Base-by-base conservation (phyloP, 1,139 yeast genomes). In the Lizanozyma gosingica region DNA sequence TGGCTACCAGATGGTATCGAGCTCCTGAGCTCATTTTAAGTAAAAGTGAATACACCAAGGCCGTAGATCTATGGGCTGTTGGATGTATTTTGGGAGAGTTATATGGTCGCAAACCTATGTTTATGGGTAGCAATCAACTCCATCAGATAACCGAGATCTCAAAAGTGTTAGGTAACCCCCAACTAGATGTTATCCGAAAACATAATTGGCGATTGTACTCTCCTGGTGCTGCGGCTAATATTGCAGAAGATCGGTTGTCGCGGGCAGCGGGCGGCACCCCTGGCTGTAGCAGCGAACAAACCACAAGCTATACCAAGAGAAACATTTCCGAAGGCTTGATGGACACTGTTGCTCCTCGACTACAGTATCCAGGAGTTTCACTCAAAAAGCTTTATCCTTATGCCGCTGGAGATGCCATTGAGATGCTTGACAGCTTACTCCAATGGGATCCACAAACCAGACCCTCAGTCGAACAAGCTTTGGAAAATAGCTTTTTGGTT, bases 1-100 rank as follows among this genome's bases (percentile, higher is more conserved):
- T 90, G 15, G 97, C 97, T 3, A 90, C 97, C 0, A 65, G 97
- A 45, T 90, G 96, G 96, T 90, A 90, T 55, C 65, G 97, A 40
- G 97, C 97, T 0, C 97, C 97, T 0, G 97, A 90, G 55, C 67
- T 90, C 42, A 78, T 88, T 45, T 65, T 88, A 45, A 52, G 42
- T 33, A 49, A 46, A 49, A 45, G 48, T 42, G 62, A 40, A 41
- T 65, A 80, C 52, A 63, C 73, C 17, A 76, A 77, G 46, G 63
- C 82, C 2, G 80, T 83, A 38, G 94, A 83, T 57, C 62, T 83
- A 59, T 83, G 94, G 94, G 83, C 92, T 1, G 72, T 80, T 27
- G 94, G 94, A 1, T 83, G 94, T 52, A 82, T 83, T n/a, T 58
- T 83, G 42, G 90, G 78, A 0, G 94, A 83, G 53, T 63, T 83